phyloP scores from a whole-genome alignment of 768 basidiomycete genomes.

The Glaciozyma antarctica region DNA sequence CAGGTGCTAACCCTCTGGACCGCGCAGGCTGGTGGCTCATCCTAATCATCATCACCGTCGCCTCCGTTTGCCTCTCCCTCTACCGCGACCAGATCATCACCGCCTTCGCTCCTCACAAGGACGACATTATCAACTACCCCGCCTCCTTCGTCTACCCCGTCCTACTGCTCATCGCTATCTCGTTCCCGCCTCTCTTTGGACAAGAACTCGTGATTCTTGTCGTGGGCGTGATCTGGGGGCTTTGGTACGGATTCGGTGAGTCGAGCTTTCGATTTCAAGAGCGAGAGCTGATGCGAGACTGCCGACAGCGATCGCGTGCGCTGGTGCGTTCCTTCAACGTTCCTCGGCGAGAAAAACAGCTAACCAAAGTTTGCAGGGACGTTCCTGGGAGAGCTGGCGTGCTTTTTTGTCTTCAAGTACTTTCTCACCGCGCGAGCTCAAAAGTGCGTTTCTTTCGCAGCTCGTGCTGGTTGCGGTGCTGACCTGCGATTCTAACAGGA shows the following conservation, averaged over 20 bases:
- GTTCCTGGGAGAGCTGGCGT: constrained; percentile 16
- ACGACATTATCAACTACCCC: not conserved
- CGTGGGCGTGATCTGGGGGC: constrained; percentile 27
- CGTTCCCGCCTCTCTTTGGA: not conserved
- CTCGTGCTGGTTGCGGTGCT: not conserved
- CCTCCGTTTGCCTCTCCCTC: not conserved
- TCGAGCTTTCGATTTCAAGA: not conserved
- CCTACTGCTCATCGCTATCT: not conserved
- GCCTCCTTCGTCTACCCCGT: not conserved
- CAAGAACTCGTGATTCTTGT: constrained; percentile 22
- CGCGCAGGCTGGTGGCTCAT: not conserved
- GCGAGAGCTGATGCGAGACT: not conserved
- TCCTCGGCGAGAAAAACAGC: not conserved
- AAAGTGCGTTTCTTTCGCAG: not conserved
- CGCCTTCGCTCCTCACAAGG: not conserved
- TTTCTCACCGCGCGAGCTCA: constrained; percentile 9
- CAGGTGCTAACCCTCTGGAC: too few relatives aligned
- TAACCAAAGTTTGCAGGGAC: not conserved
- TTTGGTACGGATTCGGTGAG: constrained; percentile 23
- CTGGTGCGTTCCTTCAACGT: not conserved
- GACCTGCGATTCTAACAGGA: not conserved
- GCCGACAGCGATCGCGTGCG: not conserved
- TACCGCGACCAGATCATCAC: not conserved
- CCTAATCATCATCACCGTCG: not conserved
- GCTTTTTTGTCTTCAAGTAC: constrained; percentile 28